Conservation (phyloP, 2,329 filamentous ascomycete genomes). For the Colletotrichum abscissum region DNA sequence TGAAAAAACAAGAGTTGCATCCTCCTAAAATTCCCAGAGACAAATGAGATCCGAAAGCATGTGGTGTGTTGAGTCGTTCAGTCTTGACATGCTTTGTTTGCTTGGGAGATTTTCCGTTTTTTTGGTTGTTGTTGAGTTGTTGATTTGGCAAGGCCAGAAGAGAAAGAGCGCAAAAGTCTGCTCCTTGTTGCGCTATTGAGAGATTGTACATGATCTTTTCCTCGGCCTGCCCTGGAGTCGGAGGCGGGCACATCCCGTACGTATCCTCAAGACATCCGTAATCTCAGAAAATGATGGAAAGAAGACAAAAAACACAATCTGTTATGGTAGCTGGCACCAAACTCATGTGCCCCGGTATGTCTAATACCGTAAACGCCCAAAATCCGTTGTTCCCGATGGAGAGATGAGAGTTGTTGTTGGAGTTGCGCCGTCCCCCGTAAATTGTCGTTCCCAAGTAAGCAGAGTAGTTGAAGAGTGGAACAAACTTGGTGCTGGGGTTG, state of each 20-base stretch:
- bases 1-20: background rate
- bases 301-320: slow-evolving; percentile 26
- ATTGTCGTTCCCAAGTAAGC: slow-evolving; percentile 27
- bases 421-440: slow-evolving; percentile 16
- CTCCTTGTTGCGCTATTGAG: background rate
- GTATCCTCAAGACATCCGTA: slow-evolving; percentile 31
- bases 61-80: slow-evolving; percentile 41
- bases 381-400: slow-evolving; percentile 17
- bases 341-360: slow-evolving; percentile 19
- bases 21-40: slow-evolving; percentile 21
- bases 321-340: slow-evolving; percentile 32
- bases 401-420: slow-evolving; percentile 26
- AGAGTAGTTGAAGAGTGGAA: slow-evolving; percentile 15
- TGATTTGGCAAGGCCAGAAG: slow-evolving; percentile 2
- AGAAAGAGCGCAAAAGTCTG: slow-evolving; percentile 9
- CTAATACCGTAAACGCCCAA: slow-evolving; percentile 33
- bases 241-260: slow-evolving; percentile 16
- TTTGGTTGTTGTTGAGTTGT: slow-evolving; percentile 10
- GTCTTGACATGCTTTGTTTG: slow-evolving; percentile 30
- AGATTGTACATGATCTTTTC: background rate
- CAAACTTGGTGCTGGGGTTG: slow-evolving; percentile 26
- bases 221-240: slow-evolving; percentile 35
- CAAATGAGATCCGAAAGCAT: slow-evolving; percentile 36
- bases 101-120: slow-evolving; percentile 23
- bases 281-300: slow-evolving; percentile 1